Evolutionary conservation across 1,284 basidiomycete genomes (phyloP), one percentile per base, ranked within the genome.

Genomic region (Fomitopsis betulina): DNA sequence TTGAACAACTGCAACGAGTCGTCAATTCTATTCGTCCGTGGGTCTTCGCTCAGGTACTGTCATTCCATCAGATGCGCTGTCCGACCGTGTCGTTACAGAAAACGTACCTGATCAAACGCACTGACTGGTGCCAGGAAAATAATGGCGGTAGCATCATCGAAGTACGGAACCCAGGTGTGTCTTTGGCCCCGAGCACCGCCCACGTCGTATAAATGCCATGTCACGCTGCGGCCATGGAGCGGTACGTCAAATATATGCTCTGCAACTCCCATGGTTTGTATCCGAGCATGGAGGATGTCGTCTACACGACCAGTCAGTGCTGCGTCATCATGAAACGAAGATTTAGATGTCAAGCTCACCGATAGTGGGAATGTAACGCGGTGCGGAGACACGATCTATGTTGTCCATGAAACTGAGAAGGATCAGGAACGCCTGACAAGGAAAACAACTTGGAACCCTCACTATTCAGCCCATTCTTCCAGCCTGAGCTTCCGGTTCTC

Each of bases 111-210:
- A 73, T 93, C 90, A 67, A 91, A 93, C 7, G 91, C 91, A 68
- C 89, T 91, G 60, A 93, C 84, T n/a, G 90, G 90, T 33, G 91
- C 89, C 54, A 93, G 81, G 69, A 93, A 93, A 57, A 93, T 93
- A 68, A 93, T 93, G 27, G 91, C 90, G 60, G 88, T 90, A 66
- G 90, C 89, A 66, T 91, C 88, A 67, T 93, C 91, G 64, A 93
- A 93, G 68, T 87, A 93, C 7, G 83, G 82, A 5, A 91, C 86
- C 90, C 90, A 93, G 0, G 85, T 82, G 68, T 92, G 89, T 47
- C 90, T 81, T 68, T 92, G 89, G n/a, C 90, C 89, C 56, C 90
- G 79, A 21, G 90, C 88, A 54, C 90, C 90, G 52, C 90, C 90
- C 4, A 93, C 90, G 65, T 93, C 90, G 75, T 79, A 92, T 9